phyloP scores from a whole-genome alignment of 2,329 filamentous ascomycete genomes.

The Nemania bipapillata region DNA sequence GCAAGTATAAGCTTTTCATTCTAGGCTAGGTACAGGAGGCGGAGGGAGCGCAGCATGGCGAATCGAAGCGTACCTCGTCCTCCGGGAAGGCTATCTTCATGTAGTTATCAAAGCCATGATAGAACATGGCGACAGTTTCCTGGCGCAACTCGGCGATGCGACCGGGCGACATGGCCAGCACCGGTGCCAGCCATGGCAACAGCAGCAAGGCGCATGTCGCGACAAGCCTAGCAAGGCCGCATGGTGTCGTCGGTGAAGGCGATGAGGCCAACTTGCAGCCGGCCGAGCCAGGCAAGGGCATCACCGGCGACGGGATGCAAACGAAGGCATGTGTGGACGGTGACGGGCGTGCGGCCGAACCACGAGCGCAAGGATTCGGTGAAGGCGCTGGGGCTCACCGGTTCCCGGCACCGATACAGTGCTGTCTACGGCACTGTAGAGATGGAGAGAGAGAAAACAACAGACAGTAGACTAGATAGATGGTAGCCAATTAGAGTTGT shows the following conservation, averaged over 20 bases:
- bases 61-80: slow-evolving; percentile 72
- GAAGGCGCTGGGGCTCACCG: slow-evolving; percentile 26
- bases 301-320: slow-evolving; percentile 53
- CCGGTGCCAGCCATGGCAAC: slow-evolving; percentile 55
- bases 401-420: slow-evolving; percentile 20
- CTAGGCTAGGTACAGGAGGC: slow-evolving; percentile 31
- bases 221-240: slow-evolving; percentile 43
- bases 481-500: slow-evolving; percentile 1
- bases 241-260: slow-evolving; percentile 36
- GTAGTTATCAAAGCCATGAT: slow-evolving; percentile 96
- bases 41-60: neutral
- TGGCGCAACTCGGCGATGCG: slow-evolving; percentile 66
- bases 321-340: slow-evolving; percentile 52
- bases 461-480: neutral
- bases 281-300: slow-evolving; percentile 55
- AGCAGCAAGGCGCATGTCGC: slow-evolving; percentile 46
- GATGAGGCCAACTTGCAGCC: slow-evolving; percentile 47
- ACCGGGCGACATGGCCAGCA: slow-evolving; percentile 65
- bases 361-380: slow-evolving; percentile 21
- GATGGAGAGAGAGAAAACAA: neutral
- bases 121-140: slow-evolving; percentile 83
- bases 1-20: slow-evolving; percentile 39
- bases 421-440: neutral
- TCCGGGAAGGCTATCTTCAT: slow-evolving; percentile 94
- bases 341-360: slow-evolving; percentile 5